Conservation (phyloP, 805 yeast species). For the Saturnispora silvae region DNA sequence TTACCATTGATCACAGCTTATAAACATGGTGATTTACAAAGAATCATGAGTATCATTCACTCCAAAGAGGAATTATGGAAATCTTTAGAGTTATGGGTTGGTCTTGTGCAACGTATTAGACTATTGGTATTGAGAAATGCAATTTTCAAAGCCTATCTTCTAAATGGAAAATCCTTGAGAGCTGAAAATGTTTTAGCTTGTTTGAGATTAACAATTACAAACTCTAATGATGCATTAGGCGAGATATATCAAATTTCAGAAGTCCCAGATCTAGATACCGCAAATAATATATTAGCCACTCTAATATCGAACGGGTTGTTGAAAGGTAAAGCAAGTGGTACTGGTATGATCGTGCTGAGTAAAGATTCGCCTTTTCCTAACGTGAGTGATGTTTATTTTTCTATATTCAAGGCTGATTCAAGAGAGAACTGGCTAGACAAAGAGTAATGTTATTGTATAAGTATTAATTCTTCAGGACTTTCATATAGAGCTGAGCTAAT, state of each 20-base stretch:
- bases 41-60: slow-evolving; percentile 26
- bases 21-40: slow-evolving; percentile 32
- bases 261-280: slow-evolving; percentile 18
- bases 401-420: slow-evolving; percentile 15
- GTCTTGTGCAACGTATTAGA: slow-evolving; percentile 36
- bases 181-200: slow-evolving; percentile 19
- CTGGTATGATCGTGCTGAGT: slow-evolving; percentile 20
- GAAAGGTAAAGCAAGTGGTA: slow-evolving; percentile 36
- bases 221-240: slow-evolving; percentile 7
- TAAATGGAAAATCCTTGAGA: slow-evolving; percentile 11
- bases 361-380: slow-evolving; percentile 24
- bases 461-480: no score
- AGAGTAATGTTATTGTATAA: no score
- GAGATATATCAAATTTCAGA: slow-evolving; percentile 12
- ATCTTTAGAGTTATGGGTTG: slow-evolving; percentile 28
- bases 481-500: no score
- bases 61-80: slow-evolving; percentile 30
- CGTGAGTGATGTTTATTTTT: slow-evolving; percentile 14
- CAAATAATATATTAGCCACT: slow-evolving; percentile 40
- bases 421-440: slow-evolving; percentile 25
- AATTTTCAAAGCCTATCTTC: slow-evolving; percentile 16
- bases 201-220: slow-evolving; percentile 8
- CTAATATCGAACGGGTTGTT: slow-evolving; percentile 44
- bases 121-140: slow-evolving; percentile 38
- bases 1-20: slow-evolving; percentile 27